phyloP scores from a whole-genome alignment of 768 basidiomycete genomes.

The Tylopilus rubrobrunneus region DNA sequence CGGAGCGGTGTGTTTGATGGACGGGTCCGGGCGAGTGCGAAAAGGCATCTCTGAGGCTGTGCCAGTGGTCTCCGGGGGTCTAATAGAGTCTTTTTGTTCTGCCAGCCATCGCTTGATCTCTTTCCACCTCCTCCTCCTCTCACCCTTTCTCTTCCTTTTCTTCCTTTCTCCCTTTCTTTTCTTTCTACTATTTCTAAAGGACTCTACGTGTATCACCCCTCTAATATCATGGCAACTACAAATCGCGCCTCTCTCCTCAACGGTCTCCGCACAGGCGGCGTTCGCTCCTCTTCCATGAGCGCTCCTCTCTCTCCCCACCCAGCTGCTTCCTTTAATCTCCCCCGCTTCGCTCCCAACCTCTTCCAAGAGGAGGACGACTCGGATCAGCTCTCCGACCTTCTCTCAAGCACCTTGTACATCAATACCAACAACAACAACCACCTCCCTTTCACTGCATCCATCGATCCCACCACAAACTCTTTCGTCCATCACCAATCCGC shows the following conservation, averaged over 20 bases:
- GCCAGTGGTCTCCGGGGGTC: not conserved
- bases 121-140: not conserved
- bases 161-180: conserved; percentile 8
- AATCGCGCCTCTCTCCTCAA: conserved; percentile 81
- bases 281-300: conserved; percentile 62
- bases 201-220: conserved; percentile 21
- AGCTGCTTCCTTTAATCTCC: conserved; percentile 56
- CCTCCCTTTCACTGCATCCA: conserved; percentile 64
- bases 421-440: conserved; percentile 22
- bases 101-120: conserved; percentile 9
- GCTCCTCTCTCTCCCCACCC: conserved; percentile 71
- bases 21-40: conserved; percentile 81
- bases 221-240: conserved; percentile 41
- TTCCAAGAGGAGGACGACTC: conserved; percentile 53
- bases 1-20: conserved; percentile 78
- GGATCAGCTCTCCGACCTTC: conserved; percentile 58
- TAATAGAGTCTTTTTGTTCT: conserved; percentile 16
- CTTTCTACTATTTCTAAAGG: conserved; percentile 9
- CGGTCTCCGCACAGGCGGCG: conserved; percentile 87
- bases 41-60: conserved; percentile 59
- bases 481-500: conserved; percentile 64
- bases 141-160: conserved; percentile 11
- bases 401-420: conserved; percentile 50
- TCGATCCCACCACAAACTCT: conserved; percentile 63
- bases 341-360: conserved; percentile 46